phyloP scores from a whole-genome alignment of 345 rosid genomes.

The Linum lewisii region DNA sequence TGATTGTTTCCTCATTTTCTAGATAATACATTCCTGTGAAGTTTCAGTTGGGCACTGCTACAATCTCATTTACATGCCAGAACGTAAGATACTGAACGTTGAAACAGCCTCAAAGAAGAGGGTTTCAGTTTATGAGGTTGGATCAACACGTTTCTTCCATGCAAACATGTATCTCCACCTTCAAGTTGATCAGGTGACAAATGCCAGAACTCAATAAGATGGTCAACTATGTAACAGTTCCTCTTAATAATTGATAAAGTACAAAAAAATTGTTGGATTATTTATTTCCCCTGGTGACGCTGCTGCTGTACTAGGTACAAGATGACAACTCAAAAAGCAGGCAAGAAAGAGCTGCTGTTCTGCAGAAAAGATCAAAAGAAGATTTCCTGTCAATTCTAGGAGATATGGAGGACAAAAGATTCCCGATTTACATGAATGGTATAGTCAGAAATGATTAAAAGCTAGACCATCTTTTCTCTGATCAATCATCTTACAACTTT shows the following conservation, averaged over 20 bases:
- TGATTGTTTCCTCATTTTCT: conserved; percentile 6
- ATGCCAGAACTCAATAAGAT: neutral
- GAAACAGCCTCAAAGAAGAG: conserved; percentile 47
- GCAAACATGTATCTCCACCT: conserved; percentile 64
- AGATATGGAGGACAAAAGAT: conserved; percentile 29
- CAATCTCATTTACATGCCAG: conserved; percentile 32
- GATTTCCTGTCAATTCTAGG: conserved; percentile 47
- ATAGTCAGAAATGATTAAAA: neutral
- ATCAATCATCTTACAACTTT: neutral
- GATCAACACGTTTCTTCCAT: conserved; percentile 41
- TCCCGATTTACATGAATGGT: conserved; percentile 59
- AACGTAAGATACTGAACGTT: conserved; percentile 31
- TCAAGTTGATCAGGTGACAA: conserved; percentile 39
- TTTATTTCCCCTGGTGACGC: neutral
- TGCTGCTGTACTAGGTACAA: conserved; percentile 21
- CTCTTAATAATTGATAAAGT: neutral
- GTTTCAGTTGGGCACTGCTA: conserved; percentile 54
- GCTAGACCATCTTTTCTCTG: conserved; percentile 4
- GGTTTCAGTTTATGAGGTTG: conserved; percentile 38
- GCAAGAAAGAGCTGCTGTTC: conserved; percentile 34
- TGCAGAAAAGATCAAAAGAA: conserved; percentile 33
- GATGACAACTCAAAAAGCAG: conserved; percentile 43
- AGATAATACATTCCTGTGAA: conserved; percentile 37
- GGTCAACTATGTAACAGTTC: neutral
- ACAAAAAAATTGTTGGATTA: neutral